phyloP scores from a whole-genome alignment of 345 rosid species.

The Syzygium grande region DNA sequence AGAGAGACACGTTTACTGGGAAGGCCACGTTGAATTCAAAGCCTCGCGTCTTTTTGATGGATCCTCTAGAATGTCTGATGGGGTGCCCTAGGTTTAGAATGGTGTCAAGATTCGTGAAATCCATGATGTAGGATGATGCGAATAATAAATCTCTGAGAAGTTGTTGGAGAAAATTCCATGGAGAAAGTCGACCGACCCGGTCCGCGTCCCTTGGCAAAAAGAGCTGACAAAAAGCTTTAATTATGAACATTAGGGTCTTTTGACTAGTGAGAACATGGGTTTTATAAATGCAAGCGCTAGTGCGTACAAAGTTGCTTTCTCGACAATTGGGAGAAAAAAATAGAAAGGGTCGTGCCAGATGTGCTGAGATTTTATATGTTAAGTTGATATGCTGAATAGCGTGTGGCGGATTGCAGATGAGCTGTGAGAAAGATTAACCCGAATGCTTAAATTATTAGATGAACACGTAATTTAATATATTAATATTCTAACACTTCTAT shows the following conservation, averaged over 20 bases:
- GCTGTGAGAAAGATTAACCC: not conserved
- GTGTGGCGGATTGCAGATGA: not conserved
- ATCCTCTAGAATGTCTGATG: not conserved
- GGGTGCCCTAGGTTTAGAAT: not conserved
- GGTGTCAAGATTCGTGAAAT: not conserved
- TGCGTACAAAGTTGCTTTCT: not conserved
- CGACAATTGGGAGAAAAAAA: not conserved
- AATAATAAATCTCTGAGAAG: not conserved
- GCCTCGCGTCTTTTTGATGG: not conserved
- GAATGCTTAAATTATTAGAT: rapidly evolving
- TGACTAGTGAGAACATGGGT: not conserved
- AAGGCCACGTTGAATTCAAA: not conserved
- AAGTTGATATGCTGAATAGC: not conserved
- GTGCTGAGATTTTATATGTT: not conserved
- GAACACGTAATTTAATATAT: not conserved
- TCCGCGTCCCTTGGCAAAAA: not conserved
- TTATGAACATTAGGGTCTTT: not conserved
- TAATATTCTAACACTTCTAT: not conserved
- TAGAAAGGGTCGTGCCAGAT: not conserved
- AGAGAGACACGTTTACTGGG: not conserved
- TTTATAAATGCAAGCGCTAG: not conserved
- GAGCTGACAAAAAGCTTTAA: not conserved
- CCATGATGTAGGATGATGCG: not conserved
- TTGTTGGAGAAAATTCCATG: not conserved
- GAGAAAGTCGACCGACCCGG: not conserved